These are phyloP conservation scores for Dioscorea cayenensis DNA, from an alignment of 116 monocot species.

Conservation along the genomic window DNA sequence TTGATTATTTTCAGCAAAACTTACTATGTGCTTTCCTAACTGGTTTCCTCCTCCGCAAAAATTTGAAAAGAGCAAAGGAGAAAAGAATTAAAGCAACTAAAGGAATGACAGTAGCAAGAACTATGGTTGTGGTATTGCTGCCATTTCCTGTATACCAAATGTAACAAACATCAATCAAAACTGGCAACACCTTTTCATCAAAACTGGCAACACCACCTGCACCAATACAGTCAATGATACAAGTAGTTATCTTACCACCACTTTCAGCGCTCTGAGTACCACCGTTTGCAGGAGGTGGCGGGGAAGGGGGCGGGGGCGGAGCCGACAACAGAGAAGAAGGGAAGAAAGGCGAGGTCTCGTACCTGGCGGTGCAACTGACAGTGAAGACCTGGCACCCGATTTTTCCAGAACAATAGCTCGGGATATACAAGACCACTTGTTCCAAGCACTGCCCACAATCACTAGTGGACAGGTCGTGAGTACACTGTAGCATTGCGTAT, in stretches of 20 bases:
- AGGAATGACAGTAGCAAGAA: conserved; percentile 1
- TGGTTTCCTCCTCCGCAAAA: not conserved
- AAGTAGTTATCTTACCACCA: not conserved
- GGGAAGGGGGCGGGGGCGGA: not conserved
- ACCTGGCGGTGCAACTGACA: conserved; percentile 20
- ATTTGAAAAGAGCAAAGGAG: not conserved
- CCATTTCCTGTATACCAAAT: not conserved
- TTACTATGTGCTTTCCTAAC: not conserved
- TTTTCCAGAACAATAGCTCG: not conserved
- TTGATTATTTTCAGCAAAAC: not conserved
- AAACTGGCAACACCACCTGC: no score
- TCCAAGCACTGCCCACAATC: conserved; percentile 18
- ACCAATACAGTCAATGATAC: not conserved
- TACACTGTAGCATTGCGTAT: conserved; percentile 33
- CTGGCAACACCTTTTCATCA: no score
- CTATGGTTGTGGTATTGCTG: not conserved
- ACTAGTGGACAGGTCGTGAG: conserved; percentile 11
- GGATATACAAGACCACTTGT: no score
- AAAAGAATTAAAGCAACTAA: not conserved
- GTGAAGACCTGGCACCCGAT: conserved; percentile 14
- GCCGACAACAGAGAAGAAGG: not conserved
- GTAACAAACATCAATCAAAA: no score
- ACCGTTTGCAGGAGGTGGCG: not conserved
- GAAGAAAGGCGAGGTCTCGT: conserved; percentile 3
- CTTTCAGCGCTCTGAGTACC: not conserved